Conservation (phyloP, 768 basidiomycete species). For the Boletellus ananas region DNA sequence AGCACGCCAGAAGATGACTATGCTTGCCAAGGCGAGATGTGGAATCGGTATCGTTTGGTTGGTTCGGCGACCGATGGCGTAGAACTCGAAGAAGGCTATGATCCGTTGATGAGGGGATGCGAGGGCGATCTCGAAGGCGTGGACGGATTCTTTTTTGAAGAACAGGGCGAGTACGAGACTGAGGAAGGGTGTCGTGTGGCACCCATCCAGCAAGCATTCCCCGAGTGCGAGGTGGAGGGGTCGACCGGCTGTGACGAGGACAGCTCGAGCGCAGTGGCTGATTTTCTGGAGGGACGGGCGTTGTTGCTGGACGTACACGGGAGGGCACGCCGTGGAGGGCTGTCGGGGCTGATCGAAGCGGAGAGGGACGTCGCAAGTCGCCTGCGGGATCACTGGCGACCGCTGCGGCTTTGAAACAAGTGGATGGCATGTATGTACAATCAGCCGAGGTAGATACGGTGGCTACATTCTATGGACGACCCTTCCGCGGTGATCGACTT, state of each 20-base stretch:
- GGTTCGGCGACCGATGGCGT: slow-evolving; percentile 2
- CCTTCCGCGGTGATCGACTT: too few relatives aligned
- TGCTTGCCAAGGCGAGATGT: not conserved
- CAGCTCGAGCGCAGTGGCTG: slow-evolving; percentile 2
- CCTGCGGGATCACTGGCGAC: slow-evolving; percentile 64
- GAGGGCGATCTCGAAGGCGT: slow-evolving; percentile 1
- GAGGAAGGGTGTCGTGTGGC: not conserved
- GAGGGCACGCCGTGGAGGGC: slow-evolving; percentile 6
- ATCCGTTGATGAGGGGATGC: slow-evolving; percentile 4
- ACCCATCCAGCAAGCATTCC: not conserved
- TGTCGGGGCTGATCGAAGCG: slow-evolving; percentile 37
- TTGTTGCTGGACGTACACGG: slow-evolving; percentile 41
- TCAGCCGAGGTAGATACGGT: too few relatives aligned
- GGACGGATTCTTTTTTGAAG: not conserved
- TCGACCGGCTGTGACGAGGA: slow-evolving; percentile 3
- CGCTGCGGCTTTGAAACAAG: slow-evolving; percentile 44
- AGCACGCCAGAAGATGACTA: not conserved
- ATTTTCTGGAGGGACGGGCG: slow-evolving; percentile 52
- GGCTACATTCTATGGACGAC: too few relatives aligned
- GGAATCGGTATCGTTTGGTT: slow-evolving; percentile 1
- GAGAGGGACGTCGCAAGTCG: slow-evolving; percentile 61
- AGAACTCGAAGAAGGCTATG: not conserved
- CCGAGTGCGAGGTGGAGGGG: not conserved
- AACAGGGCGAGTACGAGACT: not conserved
- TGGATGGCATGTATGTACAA: too few relatives aligned